Conservation (phyloP, 2,329 filamentous ascomycete genomes). For the Aschersonia sp. region DNA sequence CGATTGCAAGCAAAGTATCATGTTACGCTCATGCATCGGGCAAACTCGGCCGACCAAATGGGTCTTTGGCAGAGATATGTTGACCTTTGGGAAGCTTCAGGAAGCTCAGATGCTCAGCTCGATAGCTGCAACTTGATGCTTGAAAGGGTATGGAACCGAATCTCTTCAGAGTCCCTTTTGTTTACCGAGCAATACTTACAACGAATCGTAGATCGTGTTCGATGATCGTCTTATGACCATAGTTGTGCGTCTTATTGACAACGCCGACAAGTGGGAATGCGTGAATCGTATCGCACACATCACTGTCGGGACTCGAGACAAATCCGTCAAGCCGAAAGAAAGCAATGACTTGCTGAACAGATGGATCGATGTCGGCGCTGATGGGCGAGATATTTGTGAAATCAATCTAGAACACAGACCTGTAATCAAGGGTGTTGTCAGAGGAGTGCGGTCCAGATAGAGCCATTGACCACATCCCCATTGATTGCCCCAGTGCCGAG, state of each 20-base stretch:
- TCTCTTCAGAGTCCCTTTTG: background rate
- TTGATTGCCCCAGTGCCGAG: too few species aligned
- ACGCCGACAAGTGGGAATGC: constrained; percentile 46
- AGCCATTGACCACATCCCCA: background rate
- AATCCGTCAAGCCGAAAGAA: constrained; percentile 76
- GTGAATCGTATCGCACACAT: constrained; percentile 73
- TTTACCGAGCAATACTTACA: background rate
- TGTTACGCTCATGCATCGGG: constrained; percentile 82
- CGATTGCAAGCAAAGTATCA: constrained; percentile 82
- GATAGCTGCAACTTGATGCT: constrained; percentile 51
- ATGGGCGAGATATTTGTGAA: constrained; percentile 28
- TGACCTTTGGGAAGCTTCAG: constrained; percentile 35
- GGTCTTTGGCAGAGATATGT: constrained; percentile 65
- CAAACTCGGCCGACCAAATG: constrained; percentile 41
- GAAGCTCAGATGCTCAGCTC: constrained; percentile 22
- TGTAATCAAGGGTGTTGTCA: constrained; percentile 30
- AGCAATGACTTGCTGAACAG: constrained; percentile 70
- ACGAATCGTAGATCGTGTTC: constrained; percentile 50
- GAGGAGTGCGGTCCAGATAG: constrained; percentile 33
- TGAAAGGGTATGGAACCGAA: constrained; percentile 33
- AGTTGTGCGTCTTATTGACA: constrained; percentile 57
- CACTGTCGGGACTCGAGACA: constrained; percentile 69
- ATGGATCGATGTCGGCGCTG: constrained; percentile 51
- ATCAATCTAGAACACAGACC: constrained; percentile 34
- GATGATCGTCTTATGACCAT: constrained; percentile 84